These are phyloP conservation scores for Xylaria sp. DNA, from an alignment of 2,329 filamentous ascomycete species.

Conservation along the genomic window DNA sequence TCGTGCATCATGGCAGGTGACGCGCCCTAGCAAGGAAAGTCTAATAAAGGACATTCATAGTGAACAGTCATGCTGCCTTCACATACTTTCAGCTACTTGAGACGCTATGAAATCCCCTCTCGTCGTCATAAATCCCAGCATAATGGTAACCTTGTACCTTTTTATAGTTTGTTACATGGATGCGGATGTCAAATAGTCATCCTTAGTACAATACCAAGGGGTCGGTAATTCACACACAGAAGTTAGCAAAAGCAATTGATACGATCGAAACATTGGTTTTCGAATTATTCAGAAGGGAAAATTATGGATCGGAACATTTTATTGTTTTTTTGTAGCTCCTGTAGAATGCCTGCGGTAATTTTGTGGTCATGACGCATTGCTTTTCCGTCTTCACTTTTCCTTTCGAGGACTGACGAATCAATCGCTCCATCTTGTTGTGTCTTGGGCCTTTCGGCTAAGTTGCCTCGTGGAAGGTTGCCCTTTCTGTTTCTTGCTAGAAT, in stretches of 20 bases:
- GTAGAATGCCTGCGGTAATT: conserved; percentile 44
- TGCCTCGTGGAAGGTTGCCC: conserved; percentile 43
- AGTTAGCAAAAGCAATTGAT: background rate
- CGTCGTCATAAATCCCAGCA: background rate
- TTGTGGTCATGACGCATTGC: conserved; percentile 43
- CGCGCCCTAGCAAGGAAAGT: background rate
- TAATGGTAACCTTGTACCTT: background rate
- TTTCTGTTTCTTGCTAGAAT: conserved; percentile 45
- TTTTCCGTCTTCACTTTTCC: conserved; percentile 31
- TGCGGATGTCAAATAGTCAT: background rate
- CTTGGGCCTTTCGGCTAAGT: conserved; percentile 26
- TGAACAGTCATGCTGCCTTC: background rate
- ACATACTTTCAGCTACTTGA: background rate
- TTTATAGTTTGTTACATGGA: background rate
- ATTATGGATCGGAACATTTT: conserved; percentile 31
- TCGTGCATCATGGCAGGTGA: background rate
- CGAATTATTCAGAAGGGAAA: background rate
- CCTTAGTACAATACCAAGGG: background rate
- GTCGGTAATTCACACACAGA: background rate
- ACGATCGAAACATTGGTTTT: background rate
- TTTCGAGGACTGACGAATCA: conserved; percentile 13
- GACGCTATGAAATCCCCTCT: background rate
- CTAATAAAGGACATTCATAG: background rate
- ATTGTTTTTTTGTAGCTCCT: conserved; percentile 45
- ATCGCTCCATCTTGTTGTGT: conserved; percentile 24